Base-by-base conservation (phyloP, 2,329 filamentous ascomycete genomes). In the Macroventuria anomochaeta region DNA sequence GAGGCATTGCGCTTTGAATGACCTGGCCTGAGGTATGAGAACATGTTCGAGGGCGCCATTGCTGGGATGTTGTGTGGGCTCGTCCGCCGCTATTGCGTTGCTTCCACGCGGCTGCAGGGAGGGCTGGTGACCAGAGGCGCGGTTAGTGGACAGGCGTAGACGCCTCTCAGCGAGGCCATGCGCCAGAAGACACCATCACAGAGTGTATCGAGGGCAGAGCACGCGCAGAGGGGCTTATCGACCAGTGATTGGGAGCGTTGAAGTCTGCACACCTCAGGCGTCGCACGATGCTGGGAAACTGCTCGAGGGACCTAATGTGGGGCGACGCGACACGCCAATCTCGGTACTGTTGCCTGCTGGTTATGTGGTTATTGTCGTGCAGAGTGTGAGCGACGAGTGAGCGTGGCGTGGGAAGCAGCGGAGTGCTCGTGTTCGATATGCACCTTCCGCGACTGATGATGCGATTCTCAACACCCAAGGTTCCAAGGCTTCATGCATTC, bases 11-110 rank as follows among this genome's bases (percentile, higher is more conserved):
- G 73, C 64, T 70, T 74, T 55, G 70, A 70, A 54, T 75, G 72
- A 53, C 68, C 68, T 12, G 72, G 70, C 43, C 75, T 63, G 17
- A 76, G 69, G 59, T 75, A 74, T 48, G 73, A 73, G 52, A 76
- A 76, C 67, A 76, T 71, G 58, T 65, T 72, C 42, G 71, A 74
- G 60, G 73, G 73, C 59, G 73, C 72, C 72, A 75, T 76, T 53
- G 42, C 51, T 50, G 41, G 52, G 38, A 46, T 46, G 46, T 42
- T 44, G 42, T 31, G 33, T 52, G 20, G 56, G 59, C 54, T 57
- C 52, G 56, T 59, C 57, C 36, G 55, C 55, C 47, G 46, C 57
- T 54, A 47, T 57, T 59, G 63, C 56, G 59, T 51, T 57, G 52
- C 55, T 42, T 47, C 52, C 53, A 44, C 42, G 48, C 44, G 47